Base-by-base conservation (phyloP, 2,329 filamentous ascomycete species). In the Penicillium verrucosum region DNA sequence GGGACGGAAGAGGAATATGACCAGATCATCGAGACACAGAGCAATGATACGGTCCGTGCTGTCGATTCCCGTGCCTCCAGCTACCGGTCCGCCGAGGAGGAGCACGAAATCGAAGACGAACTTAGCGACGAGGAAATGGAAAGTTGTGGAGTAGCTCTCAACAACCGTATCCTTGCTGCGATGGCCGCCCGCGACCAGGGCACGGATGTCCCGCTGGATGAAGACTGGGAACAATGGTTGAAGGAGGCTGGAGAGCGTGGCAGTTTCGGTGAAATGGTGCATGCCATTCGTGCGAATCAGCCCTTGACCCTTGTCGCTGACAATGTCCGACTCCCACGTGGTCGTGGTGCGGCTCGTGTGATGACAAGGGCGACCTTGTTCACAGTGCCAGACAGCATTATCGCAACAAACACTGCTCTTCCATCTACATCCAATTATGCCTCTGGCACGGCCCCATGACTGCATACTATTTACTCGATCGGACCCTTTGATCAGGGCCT, bases 211-310 rank as follows among this genome's bases (percentile, higher is more conserved):
- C 68, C 75, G 25, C 65, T 78, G 7, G 76, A 78, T 38, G 73
- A 75, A 50, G 75, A 77, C 54, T 84, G 80, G 79, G 82, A 85
- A 64, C 81, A 83, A 64, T 84, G 81, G 76, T 69, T 84, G 56
- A 84, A 84, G 64, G 81, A 84, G 62, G 80, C 77, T 9, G 75
- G 80, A 16, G 82, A 84, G 63, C 73, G 80, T 37, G 80, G 80
- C 48, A 70, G 68, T 46, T 76, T 75, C 59, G 64, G 66, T n/a
- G 73, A 76, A 45, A 71, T 77, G 62, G 62, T 77, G 25, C 67
- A 74, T 56, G 71, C 73, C 9, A 75, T 77, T 56, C 67, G 74
- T 44, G 61, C 68, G 34, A 70, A 70, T 40, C 70, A 73, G 44
- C 69, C 73, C 16, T 62, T 75, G 56, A 64, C 64, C 47, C 65